Evolutionary conservation across 768 basidiomycete genomes (phyloP).

Genomic region (Kwoniella sp.): DNA sequence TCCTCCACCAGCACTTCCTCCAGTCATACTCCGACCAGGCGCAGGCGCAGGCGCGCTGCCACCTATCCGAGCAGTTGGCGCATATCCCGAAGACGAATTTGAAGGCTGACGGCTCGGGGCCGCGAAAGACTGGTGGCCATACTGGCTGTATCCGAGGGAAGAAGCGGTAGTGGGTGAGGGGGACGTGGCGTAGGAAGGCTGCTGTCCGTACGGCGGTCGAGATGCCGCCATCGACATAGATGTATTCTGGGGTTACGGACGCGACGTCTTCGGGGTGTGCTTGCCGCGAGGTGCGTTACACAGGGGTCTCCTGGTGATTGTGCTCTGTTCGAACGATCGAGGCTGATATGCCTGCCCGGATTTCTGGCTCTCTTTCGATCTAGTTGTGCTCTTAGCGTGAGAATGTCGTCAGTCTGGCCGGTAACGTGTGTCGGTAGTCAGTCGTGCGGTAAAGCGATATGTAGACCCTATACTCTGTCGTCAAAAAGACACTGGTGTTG

Average conservation of each 20-base stretch:
- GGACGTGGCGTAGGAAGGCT: slow-evolving; percentile 23
- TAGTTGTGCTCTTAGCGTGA: too few species aligned
- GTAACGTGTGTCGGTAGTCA: too few species aligned
- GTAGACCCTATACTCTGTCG: too few species aligned
- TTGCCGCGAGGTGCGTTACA: too few species aligned
- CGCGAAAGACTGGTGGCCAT: slow-evolving; percentile 38
- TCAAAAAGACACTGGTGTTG: too few species aligned
- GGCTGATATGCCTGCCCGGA: too few species aligned
- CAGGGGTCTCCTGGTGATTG: too few species aligned
- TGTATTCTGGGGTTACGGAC: background rate
- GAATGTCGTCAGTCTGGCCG: too few species aligned
- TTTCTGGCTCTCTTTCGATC: too few species aligned
- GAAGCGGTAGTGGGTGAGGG: slow-evolving; percentile 47
- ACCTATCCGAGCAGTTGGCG: slow-evolving; percentile 6
- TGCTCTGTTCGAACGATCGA: too few species aligned
- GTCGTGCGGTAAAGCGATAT: too few species aligned
- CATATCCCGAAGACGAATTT: slow-evolving; percentile 15
- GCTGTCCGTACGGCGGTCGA: slow-evolving; percentile 5
- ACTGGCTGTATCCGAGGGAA: slow-evolving; percentile 48
- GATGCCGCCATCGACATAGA: slow-evolving; percentile 18
- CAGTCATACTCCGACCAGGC: slow-evolving; percentile 9
- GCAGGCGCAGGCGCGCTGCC: slow-evolving; percentile 4
- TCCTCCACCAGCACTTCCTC: slow-evolving; percentile 6
- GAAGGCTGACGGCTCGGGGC: slow-evolving; percentile 26
- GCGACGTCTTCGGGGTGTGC: too few species aligned